A percentile compares a stretch with the other conserved stretches of the same genome.
Evolutionary conservation across 2,329 filamentous ascomycete species (phyloP).

Genomic region (Cytospora schulzeri): DNA sequence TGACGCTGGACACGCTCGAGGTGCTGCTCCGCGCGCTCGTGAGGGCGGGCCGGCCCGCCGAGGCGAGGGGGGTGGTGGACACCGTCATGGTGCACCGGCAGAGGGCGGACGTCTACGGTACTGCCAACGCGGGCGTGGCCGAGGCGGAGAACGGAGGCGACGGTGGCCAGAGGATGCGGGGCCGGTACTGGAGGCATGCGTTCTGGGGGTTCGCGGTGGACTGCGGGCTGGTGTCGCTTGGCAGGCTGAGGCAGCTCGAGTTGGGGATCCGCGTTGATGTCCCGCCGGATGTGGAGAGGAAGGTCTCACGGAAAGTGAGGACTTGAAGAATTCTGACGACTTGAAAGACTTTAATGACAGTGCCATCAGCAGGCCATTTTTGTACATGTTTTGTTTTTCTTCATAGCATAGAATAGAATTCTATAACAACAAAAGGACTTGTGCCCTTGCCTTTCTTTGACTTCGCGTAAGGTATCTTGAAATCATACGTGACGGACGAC

Average conservation of each 20-base stretch:
- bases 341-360: background rate
- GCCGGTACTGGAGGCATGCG: slow-evolving; percentile 49
- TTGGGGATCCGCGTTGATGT: background rate
- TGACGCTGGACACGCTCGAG: slow-evolving; percentile 46
- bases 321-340: background rate
- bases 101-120: slow-evolving; percentile 26
- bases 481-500: slow-evolving; percentile 1
- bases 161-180: background rate
- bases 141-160: slow-evolving; percentile 26
- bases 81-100: slow-evolving; percentile 33
- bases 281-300: background rate
- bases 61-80: slow-evolving; percentile 34
- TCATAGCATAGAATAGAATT: background rate
- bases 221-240: slow-evolving; percentile 39
- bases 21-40: slow-evolving; percentile 44
- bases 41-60: slow-evolving; percentile 27
- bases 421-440: background rate
- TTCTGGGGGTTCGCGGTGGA: slow-evolving; percentile 53
- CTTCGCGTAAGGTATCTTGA: background rate
- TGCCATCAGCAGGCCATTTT: background rate
- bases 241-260: slow-evolving; percentile 17
- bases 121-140: slow-evolving; percentile 26
- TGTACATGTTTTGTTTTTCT: background rate
- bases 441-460: background rate
- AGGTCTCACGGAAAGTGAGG: background rate